Conservation (phyloP, 1,284 basidiomycete genomes). For the Rhodotorula sp. region DNA sequence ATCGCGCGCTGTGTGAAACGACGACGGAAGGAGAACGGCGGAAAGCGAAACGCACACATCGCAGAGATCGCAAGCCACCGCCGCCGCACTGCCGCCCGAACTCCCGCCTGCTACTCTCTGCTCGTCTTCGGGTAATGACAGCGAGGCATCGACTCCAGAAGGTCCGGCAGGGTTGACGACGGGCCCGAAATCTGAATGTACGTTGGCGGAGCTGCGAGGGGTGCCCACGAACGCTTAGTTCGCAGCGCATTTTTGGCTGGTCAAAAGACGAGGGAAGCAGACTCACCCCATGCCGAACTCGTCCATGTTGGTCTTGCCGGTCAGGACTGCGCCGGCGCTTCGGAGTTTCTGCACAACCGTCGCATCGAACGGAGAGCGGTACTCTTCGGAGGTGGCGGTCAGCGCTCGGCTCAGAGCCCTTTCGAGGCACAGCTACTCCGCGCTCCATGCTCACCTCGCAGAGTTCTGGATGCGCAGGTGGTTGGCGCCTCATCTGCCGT, state of each 20-base stretch:
- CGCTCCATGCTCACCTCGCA: constrained; percentile 57
- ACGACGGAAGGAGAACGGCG: neutral
- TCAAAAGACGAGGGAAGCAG: too few species aligned
- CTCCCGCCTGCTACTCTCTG: constrained; percentile 78
- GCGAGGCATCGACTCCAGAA: constrained; percentile 1
- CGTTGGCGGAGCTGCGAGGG: constrained; percentile 64
- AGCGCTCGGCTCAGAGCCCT: neutral
- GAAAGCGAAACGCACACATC: constrained; percentile 60
- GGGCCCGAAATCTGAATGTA: constrained; percentile 68
- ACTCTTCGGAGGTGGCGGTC: constrained; percentile 55
- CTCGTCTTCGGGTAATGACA: constrained; percentile 48
- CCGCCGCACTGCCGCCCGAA: constrained; percentile 79
- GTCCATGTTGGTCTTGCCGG: constrained; percentile 93
- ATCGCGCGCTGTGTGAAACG: too few species aligned
- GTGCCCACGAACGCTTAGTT: neutral
- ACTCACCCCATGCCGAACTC: constrained; percentile 97
- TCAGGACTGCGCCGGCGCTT: constrained; percentile 66
- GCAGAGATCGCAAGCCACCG: constrained; percentile 75
- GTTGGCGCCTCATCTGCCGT: constrained; percentile 61
- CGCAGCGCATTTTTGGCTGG: neutral
- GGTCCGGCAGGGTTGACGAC: constrained; percentile 70
- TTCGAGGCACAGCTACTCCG: neutral
- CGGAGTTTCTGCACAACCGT: constrained; percentile 72
- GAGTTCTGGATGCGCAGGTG: constrained; percentile 74
- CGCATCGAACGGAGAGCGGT: constrained; percentile 79